Percentiles rank a stretch among this genome's conserved stretches.
Evolutionary conservation across 192 early-diverging fungal species (phyloP).

Genomic region (Chytriomyces hyalinus): DNA sequence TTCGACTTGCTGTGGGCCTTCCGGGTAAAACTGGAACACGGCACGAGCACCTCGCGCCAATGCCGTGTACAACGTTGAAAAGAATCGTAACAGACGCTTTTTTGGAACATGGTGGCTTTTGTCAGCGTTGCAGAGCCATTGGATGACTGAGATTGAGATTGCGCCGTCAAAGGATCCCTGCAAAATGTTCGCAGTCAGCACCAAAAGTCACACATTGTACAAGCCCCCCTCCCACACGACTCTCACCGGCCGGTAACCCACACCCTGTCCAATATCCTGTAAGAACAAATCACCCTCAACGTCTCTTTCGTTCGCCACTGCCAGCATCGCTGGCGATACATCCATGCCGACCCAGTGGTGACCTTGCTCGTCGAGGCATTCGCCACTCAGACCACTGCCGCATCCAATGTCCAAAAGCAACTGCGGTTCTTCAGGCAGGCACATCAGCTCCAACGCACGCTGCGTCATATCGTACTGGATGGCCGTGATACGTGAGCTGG

Average conservation of each 20-base stretch:
- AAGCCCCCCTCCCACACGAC: background rate
- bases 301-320: constrained; percentile 88
- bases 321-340: constrained; percentile 91
- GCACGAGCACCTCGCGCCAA: constrained; percentile 87
- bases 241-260: constrained; percentile 80
- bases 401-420: constrained; percentile 96
- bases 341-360: constrained; percentile 98
- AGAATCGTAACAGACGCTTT: constrained; percentile 84
- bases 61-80: constrained; percentile 89
- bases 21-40: constrained; percentile 98
- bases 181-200: background rate
- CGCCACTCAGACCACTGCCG: constrained; percentile 93
- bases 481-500: constrained; percentile 87
- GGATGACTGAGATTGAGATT: constrained; percentile 92
- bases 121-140: constrained; percentile 99
- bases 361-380: constrained; percentile 93
- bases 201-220: background rate
- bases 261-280: constrained; percentile 94
- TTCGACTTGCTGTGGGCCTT: constrained; percentile 92
- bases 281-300: constrained; percentile 94
- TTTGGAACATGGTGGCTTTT: constrained; percentile 81
- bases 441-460: constrained; percentile 89
- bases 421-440: constrained; percentile 74
- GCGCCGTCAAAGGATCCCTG: constrained; percentile 93
- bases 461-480: constrained; percentile 96